Percentiles rank a stretch among this genome's conserved stretches.
Evolutionary conservation across 345 rosid genomes (phyloP).

Genomic region (Eucalyptus globulus): DNA sequence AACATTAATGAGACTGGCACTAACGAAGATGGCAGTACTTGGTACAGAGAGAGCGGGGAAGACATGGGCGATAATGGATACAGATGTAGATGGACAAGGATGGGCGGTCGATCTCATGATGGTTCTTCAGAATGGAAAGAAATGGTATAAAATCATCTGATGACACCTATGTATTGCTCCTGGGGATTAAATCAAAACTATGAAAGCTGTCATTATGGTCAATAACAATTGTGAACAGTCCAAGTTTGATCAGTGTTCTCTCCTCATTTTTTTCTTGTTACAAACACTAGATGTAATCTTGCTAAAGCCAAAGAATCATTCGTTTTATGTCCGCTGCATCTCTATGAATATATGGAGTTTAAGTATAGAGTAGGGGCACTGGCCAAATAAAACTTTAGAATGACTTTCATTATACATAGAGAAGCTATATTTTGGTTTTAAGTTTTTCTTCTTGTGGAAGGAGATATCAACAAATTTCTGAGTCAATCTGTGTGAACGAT

Average conservation of each 20-base stretch:
- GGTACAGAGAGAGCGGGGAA: conserved; percentile 90
- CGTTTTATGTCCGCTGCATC: neutral
- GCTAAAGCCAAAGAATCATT: neutral
- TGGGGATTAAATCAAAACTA: neutral
- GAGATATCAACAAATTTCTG: neutral
- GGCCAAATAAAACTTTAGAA: neutral
- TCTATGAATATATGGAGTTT: neutral
- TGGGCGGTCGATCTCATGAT: conserved; percentile 86
- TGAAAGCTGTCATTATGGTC: neutral
- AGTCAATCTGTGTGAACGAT: neutral
- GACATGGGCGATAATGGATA: conserved; percentile 80
- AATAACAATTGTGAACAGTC: neutral
- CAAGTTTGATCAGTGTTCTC: neutral
- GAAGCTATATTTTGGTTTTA: neutral
- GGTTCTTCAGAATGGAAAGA: conserved; percentile 91
- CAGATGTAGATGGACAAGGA: conserved; percentile 93
- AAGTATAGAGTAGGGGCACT: neutral
- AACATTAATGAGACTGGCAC: conserved; percentile 75
- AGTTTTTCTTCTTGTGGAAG: neutral
- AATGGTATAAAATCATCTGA: conserved; percentile 39
- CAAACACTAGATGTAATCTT: neutral
- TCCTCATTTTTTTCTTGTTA: neutral
- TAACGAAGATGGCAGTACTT: conserved; percentile 87
- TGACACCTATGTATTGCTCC: neutral
- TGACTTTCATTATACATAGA: neutral